Evolutionary conservation across 2,329 filamentous ascomycete species (phyloP), one percentile per base, ranked within the genome.

Genomic region (Trichoderma sp.): DNA sequence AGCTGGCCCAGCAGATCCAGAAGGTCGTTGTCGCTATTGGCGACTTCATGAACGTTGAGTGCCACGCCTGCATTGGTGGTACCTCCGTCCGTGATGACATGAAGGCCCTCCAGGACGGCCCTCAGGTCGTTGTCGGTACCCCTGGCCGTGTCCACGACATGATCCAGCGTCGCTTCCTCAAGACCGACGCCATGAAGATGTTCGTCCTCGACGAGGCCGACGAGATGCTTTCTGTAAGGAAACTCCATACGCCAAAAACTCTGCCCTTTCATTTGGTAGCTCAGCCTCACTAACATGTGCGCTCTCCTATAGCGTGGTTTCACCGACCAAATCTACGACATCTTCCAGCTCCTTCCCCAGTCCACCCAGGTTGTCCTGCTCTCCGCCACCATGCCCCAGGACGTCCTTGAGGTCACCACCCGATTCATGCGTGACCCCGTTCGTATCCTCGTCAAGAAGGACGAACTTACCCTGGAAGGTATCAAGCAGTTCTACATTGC

Each of bases 401-500:
- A 99, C 81, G 96, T 99, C 72, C 91, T 99, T 72, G 96, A 99
- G 87, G 94, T 99, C 81, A 99, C 96, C 80, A 98, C 95, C 86
- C 97, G 97, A 87, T 99, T 99, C 89, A 99, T 99, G 96, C 94
- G 94, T 78, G 96, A 99, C 85, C 96, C 96, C 76, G 92, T 99
- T 83, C 94, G 96, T 81, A 98, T 99, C 81, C 89, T 99, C 77
- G 96, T 99, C 85, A 99, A 99, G 92, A 97, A 97, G 90, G 95
- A 96, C 80, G 96, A 99, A 83, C 91, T 99, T 83, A 99, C 96
- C 79, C 93, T 99, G 71, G 96, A 99, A 86, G 96, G 96, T 93
- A 97, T 99, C 81, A 99, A 99, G 89, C 96, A 99, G 84, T 99
- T 97, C 87, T 99, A 97, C 87, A 98, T 99, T 84, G 96, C 96